Evolutionary conservation across 352 stramenopile genomes (phyloP).

Genomic region (Chrysophaeum taylorii): DNA sequence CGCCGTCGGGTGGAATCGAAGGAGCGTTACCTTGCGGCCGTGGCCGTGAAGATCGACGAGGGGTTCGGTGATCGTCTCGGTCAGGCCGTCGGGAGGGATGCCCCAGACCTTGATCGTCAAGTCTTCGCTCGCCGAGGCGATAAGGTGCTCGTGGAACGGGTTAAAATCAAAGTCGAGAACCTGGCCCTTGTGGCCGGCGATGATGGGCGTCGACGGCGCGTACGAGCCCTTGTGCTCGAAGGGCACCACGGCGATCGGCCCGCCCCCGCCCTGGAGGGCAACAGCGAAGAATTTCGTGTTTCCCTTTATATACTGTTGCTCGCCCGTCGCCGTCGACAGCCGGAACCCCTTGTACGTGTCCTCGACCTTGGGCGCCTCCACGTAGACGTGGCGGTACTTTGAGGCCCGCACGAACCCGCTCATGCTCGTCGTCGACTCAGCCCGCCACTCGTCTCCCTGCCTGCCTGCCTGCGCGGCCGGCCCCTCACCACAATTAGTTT

Average conservation of each 20-base stretch:
- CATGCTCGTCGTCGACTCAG: too few relatives aligned
- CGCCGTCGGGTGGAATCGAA: constrained; percentile 94
- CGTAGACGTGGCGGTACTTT: constrained; percentile 97
- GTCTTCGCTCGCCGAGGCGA: constrained; percentile 91
- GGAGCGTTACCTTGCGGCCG: constrained; percentile 81
- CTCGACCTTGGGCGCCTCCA: constrained; percentile 87
- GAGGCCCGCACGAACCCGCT: constrained; percentile 87
- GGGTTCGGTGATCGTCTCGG: constrained; percentile 78
- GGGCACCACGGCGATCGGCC: constrained; percentile 78
- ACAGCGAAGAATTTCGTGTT: constrained; percentile 99
- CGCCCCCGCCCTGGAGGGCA: constrained; percentile 62
- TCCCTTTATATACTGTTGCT: constrained; percentile 99
- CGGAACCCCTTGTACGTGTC: constrained; percentile 56
- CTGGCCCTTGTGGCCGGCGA: constrained; percentile 84
- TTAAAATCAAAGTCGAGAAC: constrained; percentile 99
- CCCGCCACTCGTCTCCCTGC: too few relatives aligned
- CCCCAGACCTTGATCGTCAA: constrained; percentile 90
- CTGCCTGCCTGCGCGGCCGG: too few relatives aligned
- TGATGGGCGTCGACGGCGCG: constrained; percentile 71
- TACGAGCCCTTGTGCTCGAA: constrained; percentile 88
- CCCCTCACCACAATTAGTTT: too few relatives aligned
- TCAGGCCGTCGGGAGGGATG: constrained; percentile 82
- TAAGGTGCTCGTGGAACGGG: constrained; percentile 69
- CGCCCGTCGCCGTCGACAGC: constrained; percentile 88
- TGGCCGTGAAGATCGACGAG: constrained; percentile 91